These are phyloP conservation scores for Phaeosphaeriaceae sp. DNA, from an alignment of 2,329 filamentous ascomycete genomes.

Conservation along the genomic window DNA sequence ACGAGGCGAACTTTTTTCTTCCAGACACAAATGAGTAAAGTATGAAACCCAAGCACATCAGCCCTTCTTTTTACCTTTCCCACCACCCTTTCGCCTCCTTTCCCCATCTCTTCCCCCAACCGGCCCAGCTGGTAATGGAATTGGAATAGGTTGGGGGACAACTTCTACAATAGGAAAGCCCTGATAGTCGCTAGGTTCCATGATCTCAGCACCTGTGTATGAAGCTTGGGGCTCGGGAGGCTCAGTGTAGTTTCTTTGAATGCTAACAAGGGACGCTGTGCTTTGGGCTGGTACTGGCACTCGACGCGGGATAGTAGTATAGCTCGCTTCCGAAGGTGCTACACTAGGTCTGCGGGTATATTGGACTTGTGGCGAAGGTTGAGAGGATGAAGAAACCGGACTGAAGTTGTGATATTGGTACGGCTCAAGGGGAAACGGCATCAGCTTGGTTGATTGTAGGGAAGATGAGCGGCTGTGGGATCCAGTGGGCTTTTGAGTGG, in stretches of 20 bases:
- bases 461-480: constrained; percentile 29
- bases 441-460: constrained; percentile 29
- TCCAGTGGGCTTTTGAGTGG: constrained; percentile 19
- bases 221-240: constrained; percentile 16
- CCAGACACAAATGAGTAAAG: too few relatives aligned
- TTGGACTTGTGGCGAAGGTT: constrained; percentile 34
- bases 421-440: constrained; percentile 40
- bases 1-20: too few relatives aligned
- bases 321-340: constrained; percentile 28
- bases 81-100: constrained; percentile 30
- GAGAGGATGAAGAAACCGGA: constrained; percentile 25
- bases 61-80: constrained; percentile 29
- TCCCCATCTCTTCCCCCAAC: constrained; percentile 31
- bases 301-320: constrained; percentile 42
- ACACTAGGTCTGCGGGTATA: constrained; percentile 38
- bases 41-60: constrained; percentile 3
- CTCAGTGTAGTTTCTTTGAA: constrained; percentile 32
- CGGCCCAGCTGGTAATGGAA: constrained; percentile 16
- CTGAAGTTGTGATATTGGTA: constrained; percentile 43
- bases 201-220: constrained; percentile 14
- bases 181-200: constrained; percentile 11
- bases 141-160: constrained; percentile 18
- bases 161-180: constrained; percentile 20
- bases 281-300: constrained; percentile 42
- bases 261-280: constrained; percentile 14